A percentile compares a stretch with the other conserved stretches of the same genome.
These are phyloP conservation scores for Pogostemon cablin DNA, from an alignment of 257 asterid species.

Conservation along the genomic window DNA sequence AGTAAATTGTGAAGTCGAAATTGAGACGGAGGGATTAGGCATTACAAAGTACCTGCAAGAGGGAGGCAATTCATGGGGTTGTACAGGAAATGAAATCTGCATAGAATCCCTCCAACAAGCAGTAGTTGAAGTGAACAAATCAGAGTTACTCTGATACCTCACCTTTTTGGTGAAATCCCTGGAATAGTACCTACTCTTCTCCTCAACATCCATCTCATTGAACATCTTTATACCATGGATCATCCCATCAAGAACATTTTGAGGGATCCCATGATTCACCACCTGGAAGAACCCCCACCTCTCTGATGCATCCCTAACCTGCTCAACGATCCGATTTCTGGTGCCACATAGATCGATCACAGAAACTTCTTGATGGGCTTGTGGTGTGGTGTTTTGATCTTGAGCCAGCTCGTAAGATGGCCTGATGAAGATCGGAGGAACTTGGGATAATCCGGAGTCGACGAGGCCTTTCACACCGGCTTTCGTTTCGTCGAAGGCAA, in stretches of 20 bases:
- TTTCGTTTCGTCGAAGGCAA: conserved; percentile 48
- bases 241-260: conserved; percentile 50
- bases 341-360: conserved; percentile 47
- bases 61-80: conserved; percentile 57
- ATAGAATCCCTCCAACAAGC: conserved; percentile 68
- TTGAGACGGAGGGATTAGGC: too few relatives aligned
- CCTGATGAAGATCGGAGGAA: conserved; percentile 51
- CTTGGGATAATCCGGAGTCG: conserved; percentile 37
- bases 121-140: conserved; percentile 46
- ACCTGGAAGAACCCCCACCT: conserved; percentile 69
- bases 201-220: conserved; percentile 60
- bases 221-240: conserved; percentile 53
- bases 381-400: background rate
- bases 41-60: conserved; percentile 53
- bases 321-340: conserved; percentile 25
- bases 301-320: conserved; percentile 52
- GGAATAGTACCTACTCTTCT: conserved; percentile 34
- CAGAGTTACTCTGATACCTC: conserved; percentile 57
- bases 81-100: conserved; percentile 5
- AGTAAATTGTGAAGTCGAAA: too few relatives aligned
- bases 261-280: conserved; percentile 62
- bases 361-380: conserved; percentile 54
- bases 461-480: conserved; percentile 55
- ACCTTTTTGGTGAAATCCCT: conserved; percentile 36
- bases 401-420: background rate